Base-by-base conservation (phyloP, 208 protist species). In the Sergeia podlipaevii region DNA sequence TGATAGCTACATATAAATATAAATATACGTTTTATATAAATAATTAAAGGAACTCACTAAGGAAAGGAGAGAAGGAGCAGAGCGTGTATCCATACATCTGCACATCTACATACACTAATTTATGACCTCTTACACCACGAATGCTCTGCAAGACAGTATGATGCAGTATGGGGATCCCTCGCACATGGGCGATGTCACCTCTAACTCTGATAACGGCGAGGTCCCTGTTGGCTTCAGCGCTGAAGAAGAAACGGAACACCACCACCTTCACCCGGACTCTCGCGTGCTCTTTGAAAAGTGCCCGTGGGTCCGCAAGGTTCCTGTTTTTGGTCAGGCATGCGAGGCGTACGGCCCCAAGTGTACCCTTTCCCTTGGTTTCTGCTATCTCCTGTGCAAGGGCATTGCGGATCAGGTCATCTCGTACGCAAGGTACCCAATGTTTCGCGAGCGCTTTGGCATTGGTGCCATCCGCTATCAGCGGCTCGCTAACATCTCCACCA, bases 381-480 rank as follows among this genome's bases (percentile, higher is more conserved):
- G 34, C 45, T 76, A 81, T 61, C 51, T 89, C 23, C 39, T 83
- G 8, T 75, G 42, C 57, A 86, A 82, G 42, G 81, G 81, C 29
- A 57, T 82, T 41, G 70, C 74, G 11, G 65, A 76, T 65, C 51
- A 80, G 27, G 64, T 83, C 21, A 54, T 91, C 15, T 46, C 33
- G 2, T 51, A 38, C 27, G 59, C 66, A 7, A 28, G 43, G 0
- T 67, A 52, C 49, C 46, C 80, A 28, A 86, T 91, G 77, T 76
- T 88, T 45, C 33, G 49, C 8, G 20, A 56, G 11, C 69, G 70
- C 42, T 82, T 65, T 53, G 55, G 61, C 32, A 54, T 84, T n/a
- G 36, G 33, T 3, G 70, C 39, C 5, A 20, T 33, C n/a, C 51
- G 62, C 7, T 88, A 86, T 39, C 72, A 83, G 65, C 76, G 77